Conservation (phyloP, 1,139 yeast genomes). For the Kodamaea arcana region DNA sequence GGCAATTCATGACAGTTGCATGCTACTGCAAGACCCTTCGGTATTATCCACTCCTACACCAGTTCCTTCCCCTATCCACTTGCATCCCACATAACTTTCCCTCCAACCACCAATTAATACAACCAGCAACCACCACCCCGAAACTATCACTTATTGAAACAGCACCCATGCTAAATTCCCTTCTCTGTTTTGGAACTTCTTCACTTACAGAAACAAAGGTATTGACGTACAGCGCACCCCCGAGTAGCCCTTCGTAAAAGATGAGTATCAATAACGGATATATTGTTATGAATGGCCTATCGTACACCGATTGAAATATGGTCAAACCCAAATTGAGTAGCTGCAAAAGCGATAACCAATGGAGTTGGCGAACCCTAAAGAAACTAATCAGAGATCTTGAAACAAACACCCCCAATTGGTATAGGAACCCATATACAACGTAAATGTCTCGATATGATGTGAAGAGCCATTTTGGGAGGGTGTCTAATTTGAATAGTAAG, state of each 20-base stretch:
- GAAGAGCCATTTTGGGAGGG: conserved; percentile 59
- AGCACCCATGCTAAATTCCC: conserved; percentile 92
- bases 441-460: conserved; percentile 75
- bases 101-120: conserved; percentile 71
- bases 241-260: conserved; percentile 83
- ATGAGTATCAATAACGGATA: conserved; percentile 61
- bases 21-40: too few species aligned
- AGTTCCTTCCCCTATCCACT: conserved; percentile 55
- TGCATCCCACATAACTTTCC: conserved; percentile 64
- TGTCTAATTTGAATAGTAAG: conserved; percentile 65
- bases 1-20: too few species aligned
- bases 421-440: conserved; percentile 88
- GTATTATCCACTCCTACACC: too few species aligned
- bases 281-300: conserved; percentile 52
- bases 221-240: conserved; percentile 87
- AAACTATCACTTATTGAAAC: conserved; percentile 89
- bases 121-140: conserved; percentile 81
- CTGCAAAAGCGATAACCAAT: conserved; percentile 65
- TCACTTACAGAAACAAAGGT: conserved; percentile 80
- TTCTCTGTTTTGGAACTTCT: conserved; percentile 44
- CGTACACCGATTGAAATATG: conserved; percentile 59
- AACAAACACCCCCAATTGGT: conserved; percentile 88
- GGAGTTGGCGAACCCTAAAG: conserved; percentile 55
- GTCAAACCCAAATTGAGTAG: conserved; percentile 57
- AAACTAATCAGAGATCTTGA: conserved; percentile 79